phyloP scores from a whole-genome alignment of 257 asterid genomes.

The Oldenlandia corymbosa region DNA sequence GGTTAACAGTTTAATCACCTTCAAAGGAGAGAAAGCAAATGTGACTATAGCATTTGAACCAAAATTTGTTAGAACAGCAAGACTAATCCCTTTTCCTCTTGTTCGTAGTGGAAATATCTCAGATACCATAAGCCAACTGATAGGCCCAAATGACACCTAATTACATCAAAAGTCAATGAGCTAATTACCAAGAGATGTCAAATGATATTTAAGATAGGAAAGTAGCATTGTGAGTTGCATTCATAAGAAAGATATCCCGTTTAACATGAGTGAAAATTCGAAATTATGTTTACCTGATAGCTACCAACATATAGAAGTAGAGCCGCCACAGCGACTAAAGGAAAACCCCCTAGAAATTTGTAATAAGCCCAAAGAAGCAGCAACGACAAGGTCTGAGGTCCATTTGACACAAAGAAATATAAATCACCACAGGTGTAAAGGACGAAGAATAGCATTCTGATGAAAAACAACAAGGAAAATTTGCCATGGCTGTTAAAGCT shows the following conservation, averaged over 20 bases:
- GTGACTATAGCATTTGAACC: conserved; percentile 96
- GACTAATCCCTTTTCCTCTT: conserved; percentile 98
- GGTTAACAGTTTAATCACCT: conserved; percentile 40
- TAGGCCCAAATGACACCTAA: conserved; percentile 96
- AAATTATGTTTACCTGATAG: conserved; percentile 63
- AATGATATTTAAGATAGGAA: too few relatives aligned
- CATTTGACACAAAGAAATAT: conserved; percentile 13
- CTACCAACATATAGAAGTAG: conserved; percentile 92
- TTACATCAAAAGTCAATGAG: conserved; percentile 6
- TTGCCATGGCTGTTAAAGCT: conserved; percentile 24
- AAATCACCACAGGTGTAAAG: not conserved
- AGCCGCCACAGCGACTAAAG: conserved; percentile 86
- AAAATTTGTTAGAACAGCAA: conserved; percentile 89
- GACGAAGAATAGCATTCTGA: conserved; percentile 1
- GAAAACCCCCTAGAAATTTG: conserved; percentile 77
- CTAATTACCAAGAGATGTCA: not conserved
- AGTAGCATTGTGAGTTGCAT: too few relatives aligned
- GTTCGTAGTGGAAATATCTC: conserved; percentile 94
- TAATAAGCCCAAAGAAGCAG: conserved; percentile 93
- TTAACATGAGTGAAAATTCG: not conserved
- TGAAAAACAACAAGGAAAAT: conserved; percentile 6
- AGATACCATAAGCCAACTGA: conserved; percentile 99
- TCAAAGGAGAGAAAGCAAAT: conserved; percentile 84
- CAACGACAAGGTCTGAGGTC: conserved; percentile 69
- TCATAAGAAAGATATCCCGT: too few relatives aligned